phyloP scores from a whole-genome alignment of 2,329 filamentous ascomycete genomes.

The Bipolaris zeicola region DNA sequence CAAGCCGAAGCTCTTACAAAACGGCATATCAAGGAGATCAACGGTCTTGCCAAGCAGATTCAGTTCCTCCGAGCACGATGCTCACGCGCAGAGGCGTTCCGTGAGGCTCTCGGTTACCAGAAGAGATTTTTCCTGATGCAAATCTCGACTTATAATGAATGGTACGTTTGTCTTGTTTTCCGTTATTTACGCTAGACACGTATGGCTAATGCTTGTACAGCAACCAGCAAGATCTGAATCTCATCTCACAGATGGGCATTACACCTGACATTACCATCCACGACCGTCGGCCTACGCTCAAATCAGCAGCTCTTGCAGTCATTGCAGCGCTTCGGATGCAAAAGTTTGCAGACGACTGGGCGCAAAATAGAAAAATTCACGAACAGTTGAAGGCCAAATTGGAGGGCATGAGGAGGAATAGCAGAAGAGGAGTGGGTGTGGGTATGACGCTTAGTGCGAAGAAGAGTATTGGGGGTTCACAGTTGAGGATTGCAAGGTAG shows the following conservation, averaged over 20 bases:
- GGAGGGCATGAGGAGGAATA: slow-evolving; percentile 50
- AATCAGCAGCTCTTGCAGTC: slow-evolving; percentile 56
- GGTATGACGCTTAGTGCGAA: slow-evolving; percentile 44
- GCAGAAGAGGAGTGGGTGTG: slow-evolving; percentile 25
- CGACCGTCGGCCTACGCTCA: slow-evolving; percentile 54
- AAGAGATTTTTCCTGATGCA: slow-evolving; percentile 83
- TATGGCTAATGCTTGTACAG: slow-evolving; percentile 55
- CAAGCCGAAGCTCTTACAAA: slow-evolving; percentile 69
- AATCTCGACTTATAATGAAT: slow-evolving; percentile 83
- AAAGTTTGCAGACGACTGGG: slow-evolving; percentile 57
- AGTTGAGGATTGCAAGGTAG: slow-evolving; percentile 38
- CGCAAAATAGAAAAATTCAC: slow-evolving; percentile 56
- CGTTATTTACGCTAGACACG: slow-evolving; percentile 7
- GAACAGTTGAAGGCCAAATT: slow-evolving; percentile 54
- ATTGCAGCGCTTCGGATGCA: slow-evolving; percentile 59
- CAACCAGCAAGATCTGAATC: slow-evolving; percentile 87
- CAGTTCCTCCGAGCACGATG: slow-evolving; percentile 85
- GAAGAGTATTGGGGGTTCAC: slow-evolving; percentile 54
- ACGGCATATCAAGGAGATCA: slow-evolving; percentile 74
- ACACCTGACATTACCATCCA: slow-evolving; percentile 56
- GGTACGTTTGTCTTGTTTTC: slow-evolving; percentile 65
- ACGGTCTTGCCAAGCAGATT: slow-evolving; percentile 86
- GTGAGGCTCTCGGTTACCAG: slow-evolving; percentile 80
- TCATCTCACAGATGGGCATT: slow-evolving; percentile 83
- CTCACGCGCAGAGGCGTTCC: slow-evolving; percentile 78